Percentiles rank a stretch among this genome's conserved stretches.
Conservation (phyloP, 2,329 filamentous ascomycete genomes). For the Cladophialophora bantiana region DNA sequence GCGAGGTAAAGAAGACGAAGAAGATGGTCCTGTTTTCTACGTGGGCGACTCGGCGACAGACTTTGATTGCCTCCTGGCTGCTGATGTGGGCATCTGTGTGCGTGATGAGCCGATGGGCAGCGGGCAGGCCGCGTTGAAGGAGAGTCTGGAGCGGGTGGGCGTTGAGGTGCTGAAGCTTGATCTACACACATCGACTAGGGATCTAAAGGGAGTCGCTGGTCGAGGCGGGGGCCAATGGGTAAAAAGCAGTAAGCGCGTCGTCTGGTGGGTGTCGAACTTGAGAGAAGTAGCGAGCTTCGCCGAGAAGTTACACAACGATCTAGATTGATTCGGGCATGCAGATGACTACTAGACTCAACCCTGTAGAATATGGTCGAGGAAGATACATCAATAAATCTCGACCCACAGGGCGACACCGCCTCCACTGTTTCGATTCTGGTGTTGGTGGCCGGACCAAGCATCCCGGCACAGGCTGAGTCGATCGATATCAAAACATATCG, state of each 20-base stretch:
- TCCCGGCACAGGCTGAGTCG: too few relatives aligned
- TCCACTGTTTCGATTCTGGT: too few relatives aligned
- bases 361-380: too few relatives aligned
- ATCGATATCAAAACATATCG: too few relatives aligned
- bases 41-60: background rate
- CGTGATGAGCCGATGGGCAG: background rate
- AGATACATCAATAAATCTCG: too few relatives aligned
- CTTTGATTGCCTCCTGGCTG: background rate
- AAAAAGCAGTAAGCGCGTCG: background rate
- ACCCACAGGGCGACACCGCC: too few relatives aligned
- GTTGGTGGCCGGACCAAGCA: too few relatives aligned
- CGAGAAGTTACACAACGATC: background rate
- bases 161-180: background rate
- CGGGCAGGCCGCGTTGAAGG: background rate
- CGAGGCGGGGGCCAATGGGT: background rate
- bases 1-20: too few relatives aligned
- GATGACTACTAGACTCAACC: too few relatives aligned
- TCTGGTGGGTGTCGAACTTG: background rate
- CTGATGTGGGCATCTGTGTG: conserved; percentile 1
- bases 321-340: background rate
- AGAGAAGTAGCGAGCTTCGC: background rate
- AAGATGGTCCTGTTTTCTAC: background rate
- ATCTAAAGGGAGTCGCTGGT: background rate
- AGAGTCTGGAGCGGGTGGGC: background rate
- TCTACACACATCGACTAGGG: background rate